Base-by-base conservation (phyloP, 441 rosid species). In the Populus hybrid region DNA sequence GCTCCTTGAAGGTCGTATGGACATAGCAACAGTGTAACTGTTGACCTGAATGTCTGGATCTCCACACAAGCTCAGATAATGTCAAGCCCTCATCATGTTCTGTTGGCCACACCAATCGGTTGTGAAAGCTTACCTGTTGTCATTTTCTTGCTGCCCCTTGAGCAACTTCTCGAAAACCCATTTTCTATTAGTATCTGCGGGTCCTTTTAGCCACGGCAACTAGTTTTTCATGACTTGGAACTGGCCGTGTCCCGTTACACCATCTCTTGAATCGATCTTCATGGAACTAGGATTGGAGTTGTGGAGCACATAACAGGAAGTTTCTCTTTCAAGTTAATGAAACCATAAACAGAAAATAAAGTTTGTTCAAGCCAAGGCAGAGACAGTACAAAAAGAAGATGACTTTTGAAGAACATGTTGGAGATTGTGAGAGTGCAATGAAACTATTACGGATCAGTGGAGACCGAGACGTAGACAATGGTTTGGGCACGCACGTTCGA, bases 341-440 rank as follows among this genome's bases (percentile, higher is more conserved):
- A 71, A 61, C 19, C 76, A 61, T 5, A 10, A 64, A 12, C 18
- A 64, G 70, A 65, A 32, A 53, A 9, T 32, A 18, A 72, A 57
- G 30, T 72, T 50, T 5, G 12, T 78, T 80, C 73, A 78, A 59
- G 85, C 79, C 68, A 82, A 80, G 83, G 63, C 36, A 78, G 71
- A 72, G 30, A 69, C 53, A 35, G 59, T 73, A 23, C 32, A 36
- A 28, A 1, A 65, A 19, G 30, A 35, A 59, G 19, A 9, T 7
- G 6, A 46, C 14, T 36, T 21, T 3, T 36, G 12, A 34, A 61
- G 24, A 5, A 34, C 23, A 26, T 3, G 57, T 12, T 61, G 42
- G 7, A 3, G 66, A 34, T 28, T 7, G 57, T 71, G 38, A 61
- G 12, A 35, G 11, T 61, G 70, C 70, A 50, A 53, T 46, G 21